Percentiles rank a stretch among this genome's conserved stretches.
Evolutionary conservation across 2,329 filamentous ascomycete species (phyloP).

Genomic region (Lachnellula cervina): DNA sequence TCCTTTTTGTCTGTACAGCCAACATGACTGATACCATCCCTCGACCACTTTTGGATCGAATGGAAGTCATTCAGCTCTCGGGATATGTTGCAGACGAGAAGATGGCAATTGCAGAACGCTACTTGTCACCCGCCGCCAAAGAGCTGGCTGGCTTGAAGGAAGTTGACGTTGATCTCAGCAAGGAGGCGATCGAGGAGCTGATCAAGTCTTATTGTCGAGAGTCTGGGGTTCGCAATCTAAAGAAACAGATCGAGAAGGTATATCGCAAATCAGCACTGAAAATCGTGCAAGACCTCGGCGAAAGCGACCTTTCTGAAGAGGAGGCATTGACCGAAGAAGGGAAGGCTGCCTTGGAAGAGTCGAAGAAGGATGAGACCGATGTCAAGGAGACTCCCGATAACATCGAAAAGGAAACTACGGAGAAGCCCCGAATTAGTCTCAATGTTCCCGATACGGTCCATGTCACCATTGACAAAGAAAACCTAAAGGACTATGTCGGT

Average conservation of each 20-base stretch:
- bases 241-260: conserved; percentile 99
- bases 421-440: conserved; percentile 67
- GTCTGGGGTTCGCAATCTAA: conserved; percentile 92
- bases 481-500: conserved; percentile 93
- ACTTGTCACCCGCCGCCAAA: conserved; percentile 90
- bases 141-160: conserved; percentile 86
- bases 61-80: conserved; percentile 95
- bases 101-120: conserved; percentile 94
- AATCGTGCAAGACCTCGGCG: conserved; percentile 91
- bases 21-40: conserved; percentile 99
- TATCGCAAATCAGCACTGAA: conserved; percentile 96
- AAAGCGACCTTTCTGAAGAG: conserved; percentile 74
- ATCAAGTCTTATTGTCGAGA: conserved; percentile 99
- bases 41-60: conserved; percentile 85
- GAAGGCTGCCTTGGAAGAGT: conserved; percentile 69
- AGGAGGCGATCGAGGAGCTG: conserved; percentile 87
- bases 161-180: conserved; percentile 80
- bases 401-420: conserved; percentile 54
- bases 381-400: conserved; percentile 55
- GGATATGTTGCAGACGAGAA: conserved; percentile 98
- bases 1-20: conserved; percentile 96
- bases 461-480: conserved; percentile 80
- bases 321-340: conserved; percentile 81
- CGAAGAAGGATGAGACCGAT: conserved; percentile 60
- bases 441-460: conserved; percentile 84